Evolutionary conservation across 352 stramenopile species (phyloP).

Genomic region (Globisporangium lucens): DNA sequence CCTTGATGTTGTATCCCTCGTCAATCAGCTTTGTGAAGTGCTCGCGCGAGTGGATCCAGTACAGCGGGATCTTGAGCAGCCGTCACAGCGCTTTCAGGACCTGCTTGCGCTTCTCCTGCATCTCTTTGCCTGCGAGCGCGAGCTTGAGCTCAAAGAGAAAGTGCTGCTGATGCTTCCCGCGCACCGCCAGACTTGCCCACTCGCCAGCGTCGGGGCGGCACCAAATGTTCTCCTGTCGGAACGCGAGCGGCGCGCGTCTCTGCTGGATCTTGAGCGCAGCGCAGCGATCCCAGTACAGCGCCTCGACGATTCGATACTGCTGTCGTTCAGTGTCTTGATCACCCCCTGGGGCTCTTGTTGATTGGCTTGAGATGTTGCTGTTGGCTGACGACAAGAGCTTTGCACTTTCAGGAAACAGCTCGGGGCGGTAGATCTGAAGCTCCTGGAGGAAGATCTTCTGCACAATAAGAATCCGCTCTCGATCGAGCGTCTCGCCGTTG

Average conservation of each 20-base stretch:
- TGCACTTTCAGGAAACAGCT: constrained; percentile 23
- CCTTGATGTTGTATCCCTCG: constrained; percentile 53
- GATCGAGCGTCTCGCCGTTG: constrained; percentile 35
- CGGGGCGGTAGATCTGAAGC: constrained; percentile 53
- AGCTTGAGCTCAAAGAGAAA: constrained; percentile 68
- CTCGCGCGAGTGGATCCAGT: constrained; percentile 44
- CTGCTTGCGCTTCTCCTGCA: constrained; percentile 39
- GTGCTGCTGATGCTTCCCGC: constrained; percentile 60
- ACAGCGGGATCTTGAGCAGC: constrained; percentile 56
- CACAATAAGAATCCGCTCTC: constrained; percentile 44
- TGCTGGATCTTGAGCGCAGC: constrained; percentile 63
- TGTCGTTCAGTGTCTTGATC: neutral
- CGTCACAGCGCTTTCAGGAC: constrained; percentile 48
- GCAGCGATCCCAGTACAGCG: constrained; percentile 84
- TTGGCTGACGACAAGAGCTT: constrained; percentile 1
- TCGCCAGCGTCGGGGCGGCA: constrained; percentile 70
- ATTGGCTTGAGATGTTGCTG: constrained; percentile 6
- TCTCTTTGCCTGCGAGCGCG: constrained; percentile 49
- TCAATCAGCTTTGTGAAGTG: constrained; percentile 46
- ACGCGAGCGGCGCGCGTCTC: constrained; percentile 36
- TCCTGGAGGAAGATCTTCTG: constrained; percentile 62
- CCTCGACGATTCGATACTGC: constrained; percentile 44
- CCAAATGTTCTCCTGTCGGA: constrained; percentile 56
- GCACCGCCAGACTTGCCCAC: constrained; percentile 57
- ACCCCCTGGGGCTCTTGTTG: neutral